These are phyloP conservation scores for Pistacia integerrima DNA, from an alignment of 345 rosid species.

Conservation along the genomic window DNA sequence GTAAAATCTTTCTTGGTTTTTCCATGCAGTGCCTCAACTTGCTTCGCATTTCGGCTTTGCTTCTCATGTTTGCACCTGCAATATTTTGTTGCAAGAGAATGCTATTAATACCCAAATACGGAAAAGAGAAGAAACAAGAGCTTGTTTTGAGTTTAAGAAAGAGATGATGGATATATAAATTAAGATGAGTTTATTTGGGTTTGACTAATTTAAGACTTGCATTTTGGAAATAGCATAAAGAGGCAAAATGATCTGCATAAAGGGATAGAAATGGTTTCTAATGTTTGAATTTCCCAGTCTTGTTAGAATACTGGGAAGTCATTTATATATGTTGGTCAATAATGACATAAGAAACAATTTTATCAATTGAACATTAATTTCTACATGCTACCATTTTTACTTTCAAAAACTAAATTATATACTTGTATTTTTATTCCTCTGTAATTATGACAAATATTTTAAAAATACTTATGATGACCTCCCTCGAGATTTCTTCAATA, in stretches of 20 bases:
- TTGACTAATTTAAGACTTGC: neutral
- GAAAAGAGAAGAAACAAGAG: neutral
- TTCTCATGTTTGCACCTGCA: constrained; percentile 11
- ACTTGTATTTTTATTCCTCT: too few relatives aligned
- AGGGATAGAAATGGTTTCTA: neutral
- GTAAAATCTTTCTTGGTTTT: constrained; percentile 21
- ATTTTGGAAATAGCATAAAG: neutral
- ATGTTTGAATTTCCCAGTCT: neutral
- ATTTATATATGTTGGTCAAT: neutral
- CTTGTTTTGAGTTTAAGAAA: neutral
- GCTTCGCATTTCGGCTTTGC: constrained; percentile 14
- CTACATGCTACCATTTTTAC: too few relatives aligned
- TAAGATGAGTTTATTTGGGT: neutral
- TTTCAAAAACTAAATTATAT: too few relatives aligned
- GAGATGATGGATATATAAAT: neutral
- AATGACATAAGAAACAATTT: too few relatives aligned
- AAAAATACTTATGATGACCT: too few relatives aligned
- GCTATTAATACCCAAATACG: neutral
- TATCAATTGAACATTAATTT: too few relatives aligned
- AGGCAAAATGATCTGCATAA: too few relatives aligned
- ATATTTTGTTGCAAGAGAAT: neutral
- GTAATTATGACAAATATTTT: too few relatives aligned
- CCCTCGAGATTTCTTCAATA: too few relatives aligned
- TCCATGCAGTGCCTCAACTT: constrained; percentile 9
- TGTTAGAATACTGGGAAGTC: neutral